Base-by-base conservation (phyloP, 352 stramenopile genomes). In the Pythium brachiatum region DNA sequence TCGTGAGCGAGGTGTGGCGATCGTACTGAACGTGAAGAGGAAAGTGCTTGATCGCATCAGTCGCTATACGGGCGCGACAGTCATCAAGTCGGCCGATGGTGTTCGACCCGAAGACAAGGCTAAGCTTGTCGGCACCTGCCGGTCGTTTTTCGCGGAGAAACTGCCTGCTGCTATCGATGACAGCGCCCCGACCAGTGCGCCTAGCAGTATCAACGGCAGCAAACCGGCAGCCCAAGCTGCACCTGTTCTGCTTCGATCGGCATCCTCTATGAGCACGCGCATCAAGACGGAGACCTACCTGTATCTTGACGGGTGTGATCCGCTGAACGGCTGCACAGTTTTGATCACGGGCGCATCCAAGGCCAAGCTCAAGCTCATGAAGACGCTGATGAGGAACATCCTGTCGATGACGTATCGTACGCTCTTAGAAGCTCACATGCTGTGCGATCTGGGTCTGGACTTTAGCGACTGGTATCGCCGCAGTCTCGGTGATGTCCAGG, bases 351-450 rank as follows among this genome's bases (percentile, higher is more conserved):
- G 97, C 1, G 89, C 83, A 26, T 92, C 79, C 51, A 94, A 95
- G 51, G 66, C 66, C 25, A 87, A 91, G 23, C 76, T 99, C 7
- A 90, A 94, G n/a, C 48, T 97, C 38, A 78, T 99, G 7, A 99
- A 99, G 72, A 62, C 72, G 41, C 77, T 99, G 20, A 87, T 97
- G 43, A 79, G 83, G 13, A 90, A 90, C 21, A 79, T 98, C 9
- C 79, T 99, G 9, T 93, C 87, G 34, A 90, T 96, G 58, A 91
- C 96, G 12, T 99, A 99, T 75, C 97, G 97, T 60, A 76, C 99
- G 21, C 88, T 97, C 26, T 84, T 99, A 21, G 96, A 99, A 70
- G 96, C 95, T 7, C 88, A 95, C 55, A 97, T 98, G 54, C 74
- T 99, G 26, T 91, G 83, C 18, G 93, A 98, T 56, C 78, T 98